Base-by-base conservation (phyloP, 768 basidiomycete species). In the Auriscalpium vulgare region DNA sequence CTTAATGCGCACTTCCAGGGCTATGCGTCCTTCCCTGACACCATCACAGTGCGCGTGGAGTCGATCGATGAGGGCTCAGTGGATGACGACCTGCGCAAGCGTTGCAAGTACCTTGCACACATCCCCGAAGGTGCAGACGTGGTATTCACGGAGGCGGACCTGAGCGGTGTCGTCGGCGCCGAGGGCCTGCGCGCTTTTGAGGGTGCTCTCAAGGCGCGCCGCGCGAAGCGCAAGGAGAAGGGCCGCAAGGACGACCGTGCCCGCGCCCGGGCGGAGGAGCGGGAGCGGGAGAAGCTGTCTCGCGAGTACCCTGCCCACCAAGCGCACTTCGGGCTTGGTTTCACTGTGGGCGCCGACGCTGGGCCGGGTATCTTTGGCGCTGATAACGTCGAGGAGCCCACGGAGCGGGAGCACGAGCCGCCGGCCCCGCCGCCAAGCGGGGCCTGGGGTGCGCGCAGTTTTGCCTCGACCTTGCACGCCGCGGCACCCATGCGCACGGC, bases 31-130 rank as follows among this genome's bases (percentile, higher is more conserved):
- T 93, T 97, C 72, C 95, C 95, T 0, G 84, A 91, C 64, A 76
- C 76, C 14, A 88, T 99, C 61, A 77, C 79, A 6, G 78, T 97
- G 36, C 79, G 82, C n/a, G 85, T 97, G 34, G 90, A 92, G 63
- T 83, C 83, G 13, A 75, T 80, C 21, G 76, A 81, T 2, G 86
- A 90, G 67, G 82, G 88, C 46, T 82, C 87, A 0, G 87, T 99
- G 61, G 91, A 95, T 68, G 94, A 95, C 58, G 94, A 97, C 58
- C 75, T 99, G 29, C 85, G 95, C 49, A 90, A 92, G 70, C 85
- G 95, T 36, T 97, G 92, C 77, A 95, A 95, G 68, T 98, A 97
- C 69, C 85, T 99, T 59, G 83, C 84, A 4, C 95, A 98, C 69
- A 78, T 97, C 63, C 91, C 95, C 1, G 86, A 91, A 56, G 86